Conservation (phyloP, 495 filamentous ascomycete species). For the Pseudevernia furfuracea region DNA sequence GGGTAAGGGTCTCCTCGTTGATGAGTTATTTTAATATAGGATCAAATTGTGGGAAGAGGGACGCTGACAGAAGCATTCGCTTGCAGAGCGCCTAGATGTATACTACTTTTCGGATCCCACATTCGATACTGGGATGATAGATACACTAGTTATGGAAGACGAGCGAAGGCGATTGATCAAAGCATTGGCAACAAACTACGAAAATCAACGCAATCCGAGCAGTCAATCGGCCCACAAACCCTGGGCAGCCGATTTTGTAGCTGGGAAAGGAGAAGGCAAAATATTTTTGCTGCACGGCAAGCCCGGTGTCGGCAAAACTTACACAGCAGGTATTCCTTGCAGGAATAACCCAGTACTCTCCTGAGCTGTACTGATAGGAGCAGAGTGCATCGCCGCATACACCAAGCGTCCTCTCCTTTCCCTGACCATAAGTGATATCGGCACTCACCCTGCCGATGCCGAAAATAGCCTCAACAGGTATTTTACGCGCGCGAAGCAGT, state of each 20-base stretch:
- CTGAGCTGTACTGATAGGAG: slow-evolving; percentile 1
- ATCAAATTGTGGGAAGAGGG: background rate
- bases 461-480: slow-evolving; percentile 4
- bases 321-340: slow-evolving; percentile 19
- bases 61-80: background rate
- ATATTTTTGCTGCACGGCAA: slow-evolving; percentile 30
- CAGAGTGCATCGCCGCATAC: slow-evolving; percentile 26
- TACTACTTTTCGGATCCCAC: background rate
- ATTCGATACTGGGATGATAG: slow-evolving; percentile 7
- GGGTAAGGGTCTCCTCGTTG: slow-evolving; percentile 1
- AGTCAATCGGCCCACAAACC: background rate
- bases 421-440: slow-evolving; percentile 24
- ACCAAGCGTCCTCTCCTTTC: slow-evolving; percentile 22
- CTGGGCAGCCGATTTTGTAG: slow-evolving; percentile 26
- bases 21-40: background rate
- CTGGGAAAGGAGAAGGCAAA: slow-evolving; percentile 27
- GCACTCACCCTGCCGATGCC: slow-evolving; percentile 7
- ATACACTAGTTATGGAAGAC: slow-evolving; percentile 14
- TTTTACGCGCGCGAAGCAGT: slow-evolving; percentile 20
- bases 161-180: slow-evolving; percentile 10
- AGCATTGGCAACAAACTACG: slow-evolving; percentile 7
- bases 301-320: slow-evolving; percentile 30
- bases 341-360: background rate
- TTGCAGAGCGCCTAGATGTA: background rate
- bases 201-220: slow-evolving; percentile 1